phyloP scores from a whole-genome alignment of 768 basidiomycete species.

The Boletus insuetus region DNA sequence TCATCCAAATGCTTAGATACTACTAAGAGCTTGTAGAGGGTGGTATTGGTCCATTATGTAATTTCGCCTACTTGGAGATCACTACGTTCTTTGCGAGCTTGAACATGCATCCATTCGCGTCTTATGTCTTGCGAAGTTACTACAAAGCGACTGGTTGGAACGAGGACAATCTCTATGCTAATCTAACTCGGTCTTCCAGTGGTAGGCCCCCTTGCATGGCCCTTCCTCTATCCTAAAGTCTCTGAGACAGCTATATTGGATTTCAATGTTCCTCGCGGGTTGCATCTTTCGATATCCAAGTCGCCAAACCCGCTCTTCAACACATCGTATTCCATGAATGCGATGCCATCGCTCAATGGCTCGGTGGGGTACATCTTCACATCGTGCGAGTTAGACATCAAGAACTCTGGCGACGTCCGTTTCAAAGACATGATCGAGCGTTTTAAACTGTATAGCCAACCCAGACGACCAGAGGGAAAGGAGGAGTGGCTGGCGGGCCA shows the following conservation, averaged over 20 bases:
- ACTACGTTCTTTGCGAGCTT: background rate
- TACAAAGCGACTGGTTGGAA: constrained; percentile 96
- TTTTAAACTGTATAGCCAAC: constrained; percentile 81
- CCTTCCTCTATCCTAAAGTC: constrained; percentile 3
- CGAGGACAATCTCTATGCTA: constrained; percentile 91
- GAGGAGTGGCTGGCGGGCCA: constrained; percentile 84
- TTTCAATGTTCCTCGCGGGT: constrained; percentile 80
- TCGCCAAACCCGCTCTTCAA: constrained; percentile 86
- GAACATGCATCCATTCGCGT: constrained; percentile 80
- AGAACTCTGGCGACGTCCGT: constrained; percentile 63
- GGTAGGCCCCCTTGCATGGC: constrained; percentile 45
- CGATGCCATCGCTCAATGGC: constrained; percentile 89
- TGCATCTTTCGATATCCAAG: constrained; percentile 80
- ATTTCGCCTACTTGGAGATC: background rate
- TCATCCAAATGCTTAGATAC: constrained; percentile 21
- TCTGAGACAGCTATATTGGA: constrained; percentile 74
- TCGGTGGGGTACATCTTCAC: constrained; percentile 93
- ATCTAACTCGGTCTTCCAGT: constrained; percentile 85
- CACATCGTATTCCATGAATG: constrained; percentile 90
- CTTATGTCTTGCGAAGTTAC: constrained; percentile 86
- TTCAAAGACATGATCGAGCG: constrained; percentile 91
- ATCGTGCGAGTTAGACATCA: constrained; percentile 75
- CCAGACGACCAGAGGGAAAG: constrained; percentile 71
- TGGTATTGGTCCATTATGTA: constrained; percentile 10
- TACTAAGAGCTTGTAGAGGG: background rate